A percentile compares a stretch with the other conserved stretches of the same genome.
Evolutionary conservation across 2,329 filamentous ascomycete species (phyloP).

Genomic region (Keithomyces neogunnii): DNA sequence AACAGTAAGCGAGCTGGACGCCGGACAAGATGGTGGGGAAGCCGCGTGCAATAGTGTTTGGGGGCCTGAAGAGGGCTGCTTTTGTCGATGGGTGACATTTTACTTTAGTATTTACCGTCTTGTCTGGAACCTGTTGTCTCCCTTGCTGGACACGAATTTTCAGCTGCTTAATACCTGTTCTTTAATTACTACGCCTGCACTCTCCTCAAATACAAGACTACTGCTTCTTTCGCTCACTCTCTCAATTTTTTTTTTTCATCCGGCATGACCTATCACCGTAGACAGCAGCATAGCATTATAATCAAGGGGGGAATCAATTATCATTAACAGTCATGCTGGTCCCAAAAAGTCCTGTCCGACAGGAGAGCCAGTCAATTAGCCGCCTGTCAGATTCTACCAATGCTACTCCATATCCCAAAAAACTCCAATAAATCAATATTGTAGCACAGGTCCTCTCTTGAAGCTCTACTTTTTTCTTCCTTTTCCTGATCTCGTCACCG

Average conservation of each 20-base stretch:
- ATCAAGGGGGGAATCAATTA: not conserved
- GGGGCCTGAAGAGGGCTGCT: not conserved
- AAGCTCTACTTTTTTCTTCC: not conserved
- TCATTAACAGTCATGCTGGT: conserved; percentile 1
- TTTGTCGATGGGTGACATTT: not conserved
- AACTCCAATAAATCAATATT: conserved; percentile 1
- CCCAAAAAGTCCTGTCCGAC: not conserved
- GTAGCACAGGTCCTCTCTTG: not conserved
- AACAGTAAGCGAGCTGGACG: not conserved
- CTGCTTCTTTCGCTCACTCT: not conserved
- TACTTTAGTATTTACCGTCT: not conserved
- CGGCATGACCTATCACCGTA: not conserved
- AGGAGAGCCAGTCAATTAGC: conserved; percentile 2
- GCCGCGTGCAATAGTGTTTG: not conserved
- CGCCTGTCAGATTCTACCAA: conserved; percentile 3
- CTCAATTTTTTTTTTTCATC: not conserved
- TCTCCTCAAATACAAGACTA: not conserved
- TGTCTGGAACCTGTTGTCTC: not conserved
- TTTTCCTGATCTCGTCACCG: not conserved
- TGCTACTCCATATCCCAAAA: conserved; percentile 5
- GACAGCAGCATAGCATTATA: not conserved
- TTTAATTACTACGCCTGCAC: not conserved
- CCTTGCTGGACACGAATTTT: not conserved
- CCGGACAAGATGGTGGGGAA: not conserved
- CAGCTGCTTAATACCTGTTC: not conserved